Evolutionary conservation across 148 eudicot species (phyloP).

Genomic region (Agrostemma githago): DNA sequence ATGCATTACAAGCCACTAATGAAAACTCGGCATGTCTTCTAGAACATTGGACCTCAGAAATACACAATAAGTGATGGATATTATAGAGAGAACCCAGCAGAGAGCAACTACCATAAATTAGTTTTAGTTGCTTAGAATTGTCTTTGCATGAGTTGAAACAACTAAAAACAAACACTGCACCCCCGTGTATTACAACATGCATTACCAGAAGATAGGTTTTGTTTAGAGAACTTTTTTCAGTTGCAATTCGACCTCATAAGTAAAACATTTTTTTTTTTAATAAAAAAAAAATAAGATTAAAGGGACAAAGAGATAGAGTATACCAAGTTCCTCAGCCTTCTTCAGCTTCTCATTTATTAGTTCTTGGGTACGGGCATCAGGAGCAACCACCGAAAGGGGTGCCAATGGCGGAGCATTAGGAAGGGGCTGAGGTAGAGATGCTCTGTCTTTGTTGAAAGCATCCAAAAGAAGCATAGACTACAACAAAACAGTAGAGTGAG

Average conservation of each 20-base stretch:
- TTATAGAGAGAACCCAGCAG: background rate
- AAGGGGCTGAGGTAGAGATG: conserved; percentile 86
- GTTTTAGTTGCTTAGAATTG: background rate
- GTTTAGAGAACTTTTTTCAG: background rate
- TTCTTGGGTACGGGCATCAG: conserved; percentile 95
- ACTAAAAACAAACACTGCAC: background rate
- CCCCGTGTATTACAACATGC: background rate
- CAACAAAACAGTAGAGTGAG: conserved; percentile 3
- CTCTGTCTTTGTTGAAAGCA: conserved; percentile 95
- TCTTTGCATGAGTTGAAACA: background rate
- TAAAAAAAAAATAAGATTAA: background rate
- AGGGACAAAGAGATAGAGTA: conserved; percentile 8
- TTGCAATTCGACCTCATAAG: background rate
- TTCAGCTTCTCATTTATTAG: conserved; percentile 95
- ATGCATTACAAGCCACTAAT: background rate
- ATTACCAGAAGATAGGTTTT: background rate
- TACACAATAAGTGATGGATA: background rate
- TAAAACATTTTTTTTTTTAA: background rate
- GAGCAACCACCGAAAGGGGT: conserved; percentile 57
- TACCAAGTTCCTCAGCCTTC: conserved; percentile 94
- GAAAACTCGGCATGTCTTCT: background rate
- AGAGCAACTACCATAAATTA: background rate
- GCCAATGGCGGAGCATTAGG: conserved; percentile 66
- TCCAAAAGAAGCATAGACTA: conserved; percentile 91
- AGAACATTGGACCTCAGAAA: background rate